Evolutionary conservation across 1,284 basidiomycete species (phyloP).

Genomic region (Bjerkandera adusta): DNA sequence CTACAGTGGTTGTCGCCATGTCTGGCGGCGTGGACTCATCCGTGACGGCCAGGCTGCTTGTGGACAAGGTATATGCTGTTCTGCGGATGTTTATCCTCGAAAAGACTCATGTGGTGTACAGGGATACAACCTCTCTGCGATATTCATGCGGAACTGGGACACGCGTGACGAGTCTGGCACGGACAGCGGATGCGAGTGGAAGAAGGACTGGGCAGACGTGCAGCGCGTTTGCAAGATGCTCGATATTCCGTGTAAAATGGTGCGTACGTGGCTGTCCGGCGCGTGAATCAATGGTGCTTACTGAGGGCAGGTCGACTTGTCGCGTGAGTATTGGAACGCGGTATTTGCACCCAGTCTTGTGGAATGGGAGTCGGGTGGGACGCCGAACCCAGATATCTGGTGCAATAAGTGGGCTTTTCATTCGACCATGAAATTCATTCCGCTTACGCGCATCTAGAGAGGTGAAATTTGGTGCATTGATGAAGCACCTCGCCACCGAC

Average conservation of each 20-base stretch:
- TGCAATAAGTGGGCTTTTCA: constrained; percentile 72
- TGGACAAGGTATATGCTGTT: constrained; percentile 49
- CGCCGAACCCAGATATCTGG: constrained; percentile 93
- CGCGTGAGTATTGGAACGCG: constrained; percentile 83
- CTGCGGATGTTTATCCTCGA: neutral
- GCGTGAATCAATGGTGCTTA: constrained; percentile 7
- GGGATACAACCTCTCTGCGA: constrained; percentile 81
- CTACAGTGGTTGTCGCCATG: constrained; percentile 84
- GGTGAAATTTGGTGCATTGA: constrained; percentile 91
- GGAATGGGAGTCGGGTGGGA: constrained; percentile 74
- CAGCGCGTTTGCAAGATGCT: constrained; percentile 71
- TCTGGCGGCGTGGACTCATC: constrained; percentile 97
- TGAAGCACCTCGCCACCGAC: constrained; percentile 55
- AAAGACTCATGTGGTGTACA: no score
- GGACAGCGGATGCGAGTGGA: constrained; percentile 89
- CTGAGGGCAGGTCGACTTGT: constrained; percentile 68
- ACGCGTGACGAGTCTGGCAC: constrained; percentile 68
- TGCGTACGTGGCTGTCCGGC: no score
- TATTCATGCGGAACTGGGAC: constrained; percentile 98
- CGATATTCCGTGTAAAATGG: constrained; percentile 68
- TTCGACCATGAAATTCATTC: neutral
- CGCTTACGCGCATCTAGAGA: constrained; percentile 48
- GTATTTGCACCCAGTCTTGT: constrained; percentile 85
- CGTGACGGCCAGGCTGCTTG: constrained; percentile 75
- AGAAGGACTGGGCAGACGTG: constrained; percentile 93